Evolutionary conservation across 73 alveolate genomes (phyloP).

Genomic region (Paramecium primaurelia): DNA sequence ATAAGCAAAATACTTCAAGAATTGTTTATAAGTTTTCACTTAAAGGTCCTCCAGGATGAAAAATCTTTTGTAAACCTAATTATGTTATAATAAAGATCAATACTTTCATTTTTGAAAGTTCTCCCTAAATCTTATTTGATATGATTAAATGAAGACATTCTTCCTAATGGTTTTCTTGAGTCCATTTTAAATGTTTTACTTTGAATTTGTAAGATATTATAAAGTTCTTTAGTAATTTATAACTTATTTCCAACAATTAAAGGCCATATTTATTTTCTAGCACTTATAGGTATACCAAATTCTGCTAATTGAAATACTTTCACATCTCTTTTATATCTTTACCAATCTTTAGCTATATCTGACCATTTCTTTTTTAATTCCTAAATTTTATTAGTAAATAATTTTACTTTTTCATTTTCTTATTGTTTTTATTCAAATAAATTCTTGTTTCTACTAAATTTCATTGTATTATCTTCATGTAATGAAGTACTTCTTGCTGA

Average conservation of each 20-base stretch:
- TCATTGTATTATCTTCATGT: not conserved
- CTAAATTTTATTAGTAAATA: not conserved
- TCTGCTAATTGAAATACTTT: not conserved
- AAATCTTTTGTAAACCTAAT: not conserved
- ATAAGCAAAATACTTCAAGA: not conserved
- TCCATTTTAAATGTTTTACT: not conserved
- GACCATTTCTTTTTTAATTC: not conserved
- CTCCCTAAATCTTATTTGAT: constrained; percentile 13
- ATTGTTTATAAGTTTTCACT: not conserved
- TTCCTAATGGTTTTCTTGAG: not conserved
- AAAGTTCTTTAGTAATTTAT: not conserved
- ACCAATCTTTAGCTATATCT: not conserved
- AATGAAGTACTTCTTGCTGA: not conserved
- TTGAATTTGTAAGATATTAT: not conserved
- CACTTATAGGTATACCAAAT: not conserved
- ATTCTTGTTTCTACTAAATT: not conserved
- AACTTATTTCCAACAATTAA: not conserved
- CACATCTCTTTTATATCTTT: not conserved
- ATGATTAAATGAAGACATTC: not conserved
- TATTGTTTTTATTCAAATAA: not conserved
- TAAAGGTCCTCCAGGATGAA: constrained; percentile 42
- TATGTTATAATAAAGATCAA: not conserved
- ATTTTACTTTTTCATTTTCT: not conserved
- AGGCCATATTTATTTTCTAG: constrained; percentile 24
- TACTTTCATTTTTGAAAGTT: not conserved